These are phyloP conservation scores for Boletus speciosus DNA, from an alignment of 768 basidiomycete species.

Conservation along the genomic window DNA sequence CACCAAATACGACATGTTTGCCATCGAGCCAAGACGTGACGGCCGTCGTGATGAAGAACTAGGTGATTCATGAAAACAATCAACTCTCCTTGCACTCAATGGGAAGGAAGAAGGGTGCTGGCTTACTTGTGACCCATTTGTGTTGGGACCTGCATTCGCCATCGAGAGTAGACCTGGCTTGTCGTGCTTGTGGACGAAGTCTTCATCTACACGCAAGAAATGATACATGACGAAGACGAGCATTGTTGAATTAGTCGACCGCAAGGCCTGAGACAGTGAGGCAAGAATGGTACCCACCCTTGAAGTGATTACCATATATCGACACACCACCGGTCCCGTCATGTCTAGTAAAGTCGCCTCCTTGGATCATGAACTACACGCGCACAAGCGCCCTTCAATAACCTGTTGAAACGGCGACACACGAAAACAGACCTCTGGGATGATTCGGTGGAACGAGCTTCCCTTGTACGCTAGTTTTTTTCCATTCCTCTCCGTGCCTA, in stretches of 20 bases:
- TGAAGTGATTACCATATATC: constrained; percentile 80
- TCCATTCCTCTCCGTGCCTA: constrained; percentile 39
- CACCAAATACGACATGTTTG: constrained; percentile 47
- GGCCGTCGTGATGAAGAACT: constrained; percentile 80
- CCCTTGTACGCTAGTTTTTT: constrained; percentile 71
- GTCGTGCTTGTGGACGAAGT: constrained; percentile 61
- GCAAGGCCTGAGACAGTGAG: not conserved
- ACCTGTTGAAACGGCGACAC: not conserved
- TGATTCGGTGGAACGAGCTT: constrained; percentile 70
- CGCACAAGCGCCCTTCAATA: not conserved
- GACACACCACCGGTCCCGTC: constrained; percentile 83
- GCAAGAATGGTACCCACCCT: constrained; percentile 42
- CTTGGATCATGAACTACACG: constrained; percentile 78
- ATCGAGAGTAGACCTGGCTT: constrained; percentile 71
- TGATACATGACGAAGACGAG: not conserved
- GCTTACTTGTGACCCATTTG: constrained; percentile 73
- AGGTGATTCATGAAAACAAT: not conserved
- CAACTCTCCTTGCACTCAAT: not conserved
- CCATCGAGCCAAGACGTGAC: constrained; percentile 58
- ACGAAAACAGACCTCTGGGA: constrained; percentile 48
- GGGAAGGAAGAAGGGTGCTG: not conserved
- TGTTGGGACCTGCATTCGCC: constrained; percentile 85
- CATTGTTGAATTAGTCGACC: not conserved
- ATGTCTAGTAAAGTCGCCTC: constrained; percentile 76
- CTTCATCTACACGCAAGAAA: constrained; percentile 49